phyloP scores from a whole-genome alignment of 768 basidiomycete genomes.

The Serendipita sp. region DNA sequence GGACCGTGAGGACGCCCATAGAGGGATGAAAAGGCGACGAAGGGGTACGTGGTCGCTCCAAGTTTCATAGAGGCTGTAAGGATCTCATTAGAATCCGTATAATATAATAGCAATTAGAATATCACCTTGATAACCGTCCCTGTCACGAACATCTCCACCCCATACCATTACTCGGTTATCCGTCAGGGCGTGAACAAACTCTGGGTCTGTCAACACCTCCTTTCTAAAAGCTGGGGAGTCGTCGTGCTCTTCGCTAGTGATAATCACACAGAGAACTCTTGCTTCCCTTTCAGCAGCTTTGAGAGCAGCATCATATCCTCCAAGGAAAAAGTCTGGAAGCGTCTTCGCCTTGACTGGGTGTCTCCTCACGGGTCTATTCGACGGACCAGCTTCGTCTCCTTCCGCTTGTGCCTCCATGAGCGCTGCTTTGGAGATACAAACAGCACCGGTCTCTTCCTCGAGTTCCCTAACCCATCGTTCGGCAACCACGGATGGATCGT shows the following conservation, averaged over 20 bases:
- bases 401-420: constrained; percentile 19
- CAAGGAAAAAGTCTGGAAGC: constrained; percentile 66
- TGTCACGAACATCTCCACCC: constrained; percentile 80
- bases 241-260: constrained; percentile 84
- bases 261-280: constrained; percentile 59
- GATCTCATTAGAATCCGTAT: background rate
- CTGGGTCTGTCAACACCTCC: constrained; percentile 50
- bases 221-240: constrained; percentile 75
- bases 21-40: constrained; percentile 78
- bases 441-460: constrained; percentile 73
- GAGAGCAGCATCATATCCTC: constrained; percentile 68
- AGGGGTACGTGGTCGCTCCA: constrained; percentile 81
- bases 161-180: constrained; percentile 71
- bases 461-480: constrained; percentile 67
- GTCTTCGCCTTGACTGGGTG: constrained; percentile 20
- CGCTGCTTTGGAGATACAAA: constrained; percentile 33
- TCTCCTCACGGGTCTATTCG: constrained; percentile 21
- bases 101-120: background rate
- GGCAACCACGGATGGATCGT: constrained; percentile 34
- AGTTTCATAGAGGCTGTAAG: constrained; percentile 47
- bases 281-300: constrained; percentile 50
- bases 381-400: constrained; percentile 21
- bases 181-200: constrained; percentile 47
- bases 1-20: constrained; percentile 37
- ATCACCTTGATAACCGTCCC: constrained; percentile 63